Conservation (phyloP, 2,329 filamentous ascomycete genomes). For the Diaporthe humulicola region DNA sequence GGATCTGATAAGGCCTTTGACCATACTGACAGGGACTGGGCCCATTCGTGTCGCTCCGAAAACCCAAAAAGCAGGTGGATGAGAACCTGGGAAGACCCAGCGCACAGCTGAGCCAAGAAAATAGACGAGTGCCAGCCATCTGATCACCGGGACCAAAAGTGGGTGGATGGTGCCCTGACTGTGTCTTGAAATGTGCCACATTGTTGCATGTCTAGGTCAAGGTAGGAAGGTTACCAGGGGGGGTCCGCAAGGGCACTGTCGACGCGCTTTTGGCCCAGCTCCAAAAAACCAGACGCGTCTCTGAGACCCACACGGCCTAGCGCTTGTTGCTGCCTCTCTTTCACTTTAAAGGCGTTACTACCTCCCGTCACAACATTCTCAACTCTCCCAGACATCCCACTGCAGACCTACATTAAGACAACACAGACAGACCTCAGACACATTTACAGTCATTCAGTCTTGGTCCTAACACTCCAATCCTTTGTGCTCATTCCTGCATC, state of each 20-base stretch:
- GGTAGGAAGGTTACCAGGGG: constrained; percentile 9
- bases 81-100: not conserved
- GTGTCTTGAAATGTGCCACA: constrained; percentile 27
- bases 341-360: constrained; percentile 31
- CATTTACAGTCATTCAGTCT: not conserved
- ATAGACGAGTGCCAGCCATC: constrained; percentile 10
- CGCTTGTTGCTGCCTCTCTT: constrained; percentile 24
- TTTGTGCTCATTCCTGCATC: constrained; percentile 4
- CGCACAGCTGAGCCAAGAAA: constrained; percentile 20
- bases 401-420: constrained; percentile 9
- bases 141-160: constrained; percentile 27
- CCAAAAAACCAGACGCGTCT: constrained; percentile 35
- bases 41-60: not conserved
- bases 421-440: constrained; percentile 13
- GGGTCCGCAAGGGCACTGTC: constrained; percentile 2
- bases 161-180: constrained; percentile 31
- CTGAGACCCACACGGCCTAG: constrained; percentile 29
- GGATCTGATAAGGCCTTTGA: constrained; percentile 32
- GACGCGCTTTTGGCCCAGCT: constrained; percentile 31
- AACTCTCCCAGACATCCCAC: constrained; percentile 17
- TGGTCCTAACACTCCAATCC: constrained; percentile 21
- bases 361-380: constrained; percentile 19
- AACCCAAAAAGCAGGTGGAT: constrained; percentile 1
- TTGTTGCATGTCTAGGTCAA: constrained; percentile 16
- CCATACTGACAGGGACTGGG: constrained; percentile 20